Base-by-base conservation (phyloP, 805 yeast species). In the Candida silvicultrix region DNA sequence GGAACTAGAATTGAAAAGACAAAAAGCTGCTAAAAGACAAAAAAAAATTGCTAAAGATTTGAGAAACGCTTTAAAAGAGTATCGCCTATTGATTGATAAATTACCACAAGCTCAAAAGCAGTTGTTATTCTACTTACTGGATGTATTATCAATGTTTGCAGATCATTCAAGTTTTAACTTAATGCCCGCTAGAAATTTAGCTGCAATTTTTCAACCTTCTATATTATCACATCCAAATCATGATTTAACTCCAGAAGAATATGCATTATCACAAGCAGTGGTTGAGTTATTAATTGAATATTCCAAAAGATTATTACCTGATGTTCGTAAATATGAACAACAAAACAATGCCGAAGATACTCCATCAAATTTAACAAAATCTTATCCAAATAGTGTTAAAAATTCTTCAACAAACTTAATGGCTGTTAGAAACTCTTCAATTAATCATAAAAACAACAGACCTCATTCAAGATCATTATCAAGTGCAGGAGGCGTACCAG, bases 171-270 rank as follows among this genome's bases (percentile, higher is more conserved):
- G 77, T 42, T 78, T 78, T 49, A 94, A 90, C 62, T 70, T 88
- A 52, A 94, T 94, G 99, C 81, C 97, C 2, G 87, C 96, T 1
- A 78, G 89, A 56, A 94, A 94, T 62, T 70, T 94, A 52, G 96
- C 98, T 1, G 96, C 98, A 2, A 87, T 94, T 47, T 94, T 94
- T 69, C 99, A 94, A 67, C 98, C 99, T 3, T 86, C 96, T n/a
- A 81, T 94, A 16, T 70, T 94, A 44, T 85, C 95, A 10, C 98
- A 92, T 63, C 96, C 97, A 5, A 77, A 75, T 53, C 97, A 94
- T 63, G 97, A 90, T 60, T 79, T 92, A 82, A 79, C 84, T 38
- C 97, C 97, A 1, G 88, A 81, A 29, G 97, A 94, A 65, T 90
- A 90, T 66, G 92, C 87, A 12, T 67, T 89, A 32, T 86, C 96